Percentiles rank a stretch among this genome's conserved stretches.
Conservation (phyloP, 73 alveolate genomes). For the Paramecium sonneborni region DNA sequence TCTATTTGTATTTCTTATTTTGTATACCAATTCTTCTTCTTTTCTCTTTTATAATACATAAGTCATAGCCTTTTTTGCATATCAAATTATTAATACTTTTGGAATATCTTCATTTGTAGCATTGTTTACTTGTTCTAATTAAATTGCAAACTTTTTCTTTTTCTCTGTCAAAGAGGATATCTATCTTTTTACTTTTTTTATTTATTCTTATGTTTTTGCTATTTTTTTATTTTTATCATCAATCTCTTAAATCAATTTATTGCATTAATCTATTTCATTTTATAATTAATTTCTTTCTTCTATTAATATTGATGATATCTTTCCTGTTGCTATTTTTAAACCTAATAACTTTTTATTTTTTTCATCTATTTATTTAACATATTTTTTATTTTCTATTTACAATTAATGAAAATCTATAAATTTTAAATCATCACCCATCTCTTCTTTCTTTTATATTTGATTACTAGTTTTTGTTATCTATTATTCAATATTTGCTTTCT, state of each 20-base stretch:
- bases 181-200: background rate
- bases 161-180: background rate
- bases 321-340: slow-evolving; percentile 91
- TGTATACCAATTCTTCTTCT: slow-evolving; percentile 56
- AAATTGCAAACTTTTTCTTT: slow-evolving; percentile 33
- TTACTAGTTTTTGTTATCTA: slow-evolving; percentile 86
- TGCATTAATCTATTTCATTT: slow-evolving; percentile 58
- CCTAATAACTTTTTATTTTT: slow-evolving; percentile 88
- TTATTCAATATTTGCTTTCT: slow-evolving; percentile 79
- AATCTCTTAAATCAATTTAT: slow-evolving; percentile 36
- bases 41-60: slow-evolving; percentile 55
- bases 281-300: slow-evolving; percentile 52
- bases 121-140: slow-evolving; percentile 41
- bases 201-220: slow-evolving; percentile 49
- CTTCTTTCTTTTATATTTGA: slow-evolving; percentile 90
- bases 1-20: slow-evolving; percentile 48
- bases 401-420: slow-evolving; percentile 95
- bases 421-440: slow-evolving; percentile 94
- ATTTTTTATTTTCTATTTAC: slow-evolving; percentile 95
- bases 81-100: background rate
- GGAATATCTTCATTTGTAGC: slow-evolving; percentile 59
- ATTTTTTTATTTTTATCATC: slow-evolving; percentile 57
- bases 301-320: slow-evolving; percentile 50
- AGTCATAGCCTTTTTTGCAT: slow-evolving; percentile 45
- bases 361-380: slow-evolving; percentile 94